Conservation (phyloP, 345 rosid species). For the Eucalyptus cloeziana region DNA sequence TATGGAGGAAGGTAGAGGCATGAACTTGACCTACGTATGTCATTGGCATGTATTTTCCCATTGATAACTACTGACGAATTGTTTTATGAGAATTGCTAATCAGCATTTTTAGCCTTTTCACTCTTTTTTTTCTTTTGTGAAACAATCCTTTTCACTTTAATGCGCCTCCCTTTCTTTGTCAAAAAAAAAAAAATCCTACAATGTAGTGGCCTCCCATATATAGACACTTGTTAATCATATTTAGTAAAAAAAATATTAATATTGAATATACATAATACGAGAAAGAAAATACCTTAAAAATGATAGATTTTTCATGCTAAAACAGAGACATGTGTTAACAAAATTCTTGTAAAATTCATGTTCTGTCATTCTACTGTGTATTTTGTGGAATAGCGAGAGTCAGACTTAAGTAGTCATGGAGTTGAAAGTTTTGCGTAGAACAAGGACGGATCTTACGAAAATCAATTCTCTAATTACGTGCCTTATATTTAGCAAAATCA, state of each 20-base stretch:
- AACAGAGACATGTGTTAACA: neutral
- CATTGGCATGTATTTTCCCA: too few relatives aligned
- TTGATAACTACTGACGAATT: too few relatives aligned
- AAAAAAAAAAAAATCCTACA: too few relatives aligned
- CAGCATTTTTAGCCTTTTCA: neutral
- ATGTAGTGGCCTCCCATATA: fast-evolving
- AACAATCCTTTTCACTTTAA: neutral
- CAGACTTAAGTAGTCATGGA: neutral
- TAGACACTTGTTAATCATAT: neutral
- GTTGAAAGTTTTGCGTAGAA: neutral
- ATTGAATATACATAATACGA: neutral
- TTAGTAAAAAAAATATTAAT: too few relatives aligned
- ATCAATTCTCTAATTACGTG: fast-evolving
- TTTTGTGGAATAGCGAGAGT: neutral
- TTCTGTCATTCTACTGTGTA: neutral
- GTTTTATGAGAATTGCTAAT: neutral
- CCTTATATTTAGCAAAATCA: neutral
- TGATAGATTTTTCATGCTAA: neutral
- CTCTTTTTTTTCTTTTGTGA: too few relatives aligned
- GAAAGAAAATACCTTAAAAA: neutral
- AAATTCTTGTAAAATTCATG: neutral
- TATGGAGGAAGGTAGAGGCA: neutral
- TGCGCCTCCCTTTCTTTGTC: neutral
- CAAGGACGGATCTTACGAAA: neutral
- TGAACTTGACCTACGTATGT: too few relatives aligned